Base-by-base conservation (phyloP, 352 stramenopile genomes). In the Globisporangium nagaii region DNA sequence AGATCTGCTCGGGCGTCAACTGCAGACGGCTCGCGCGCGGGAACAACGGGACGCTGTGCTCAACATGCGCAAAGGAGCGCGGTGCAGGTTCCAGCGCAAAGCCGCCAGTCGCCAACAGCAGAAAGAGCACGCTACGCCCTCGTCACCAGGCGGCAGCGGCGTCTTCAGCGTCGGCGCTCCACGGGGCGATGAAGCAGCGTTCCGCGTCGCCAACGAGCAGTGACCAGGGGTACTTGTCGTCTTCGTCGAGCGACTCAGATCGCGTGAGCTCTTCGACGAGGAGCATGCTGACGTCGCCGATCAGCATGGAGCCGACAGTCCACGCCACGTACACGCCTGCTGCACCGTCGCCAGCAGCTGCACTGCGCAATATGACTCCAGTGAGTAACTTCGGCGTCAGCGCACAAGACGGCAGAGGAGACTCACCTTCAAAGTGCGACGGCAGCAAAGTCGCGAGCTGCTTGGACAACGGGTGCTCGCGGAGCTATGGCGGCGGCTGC, bases 11-110 rank as follows among this genome's bases (percentile, higher is more conserved):
- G 1, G 61, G 69, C 2, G 42, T 70, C 41, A 86, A 75, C 53
- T 93, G 82, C 52, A 55, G 82, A 30, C 70, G 81, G 2, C 63
- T 93, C n/a, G 83, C 81, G 13, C 75, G 78, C 34, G 66, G 49
- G 1, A 56, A 62, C 5, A 68, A 70, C n/a, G 66, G 63, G 22
- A 75, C 34, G 19, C 50, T 79, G 8, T 90, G 79, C 42, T 45
- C 58, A 5, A 60, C 48, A 3, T 90, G 79, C 47, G 65, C 58
- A 15, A 80, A 71, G 15, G 43, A 58, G 19, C 22, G 12, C 13
- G 20, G 5, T 10, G 15, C 3, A 37, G 28, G 49, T 56, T 12
- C 13, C 2, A 56, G 31, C 11, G 27, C 20, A 35, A 35, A 12
- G 27, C n/a, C 12, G 1, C 43, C n/a, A 27, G 24, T 20, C 9